Base-by-base conservation (phyloP, 2,329 filamentous ascomycete species). In the Sporothrix inflata region DNA sequence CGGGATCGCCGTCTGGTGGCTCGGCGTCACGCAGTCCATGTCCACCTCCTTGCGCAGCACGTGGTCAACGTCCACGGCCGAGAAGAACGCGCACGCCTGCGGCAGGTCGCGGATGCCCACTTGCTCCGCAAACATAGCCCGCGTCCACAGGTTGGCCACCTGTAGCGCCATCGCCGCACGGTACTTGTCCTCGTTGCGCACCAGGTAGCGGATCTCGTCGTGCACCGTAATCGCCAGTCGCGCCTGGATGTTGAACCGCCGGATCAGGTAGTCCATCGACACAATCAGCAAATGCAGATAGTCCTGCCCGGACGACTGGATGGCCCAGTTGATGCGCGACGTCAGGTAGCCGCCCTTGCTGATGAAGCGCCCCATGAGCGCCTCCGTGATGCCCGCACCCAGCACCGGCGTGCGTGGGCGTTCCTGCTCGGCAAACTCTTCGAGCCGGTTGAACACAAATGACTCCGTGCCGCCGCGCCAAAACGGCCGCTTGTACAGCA, bases 1-100 rank as follows among this genome's bases (percentile, higher is more conserved):
- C 0, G 92, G 87, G 55, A 99, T 98, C 40, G 91, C 86, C 0
- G 87, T 86, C 0, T 88, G 87, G 80, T 99, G 92, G 57, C 92
- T 96, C 0, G 96, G 96, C 0, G 96, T 99, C 57, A 98, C 83
- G 79, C 96, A 99, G 78, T 97, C 92, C 93, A 99, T 97, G 80
- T 99, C 92, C 4, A 99, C 97, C 81, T 99, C 96, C 80, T 99
- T 99, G 69, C 96, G 89, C n/a, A 99, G 85, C 3, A 99, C 94
- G 77, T 94, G 91, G 78, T 99, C 96, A 75, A 99, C 93, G 78
- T 99, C 96, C 6, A 99, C 90, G 3, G 96, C 95, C 0, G 93
- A 97, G 82, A 99, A 99, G 82, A 94, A 99, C 9, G 96, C 96
- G 78, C 94, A 98, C 0, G 92, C 90, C 78, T 98, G 96, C 0